Evolutionary conservation across 257 asterid species (phyloP).

Genomic region (Solanum phureja): DNA sequence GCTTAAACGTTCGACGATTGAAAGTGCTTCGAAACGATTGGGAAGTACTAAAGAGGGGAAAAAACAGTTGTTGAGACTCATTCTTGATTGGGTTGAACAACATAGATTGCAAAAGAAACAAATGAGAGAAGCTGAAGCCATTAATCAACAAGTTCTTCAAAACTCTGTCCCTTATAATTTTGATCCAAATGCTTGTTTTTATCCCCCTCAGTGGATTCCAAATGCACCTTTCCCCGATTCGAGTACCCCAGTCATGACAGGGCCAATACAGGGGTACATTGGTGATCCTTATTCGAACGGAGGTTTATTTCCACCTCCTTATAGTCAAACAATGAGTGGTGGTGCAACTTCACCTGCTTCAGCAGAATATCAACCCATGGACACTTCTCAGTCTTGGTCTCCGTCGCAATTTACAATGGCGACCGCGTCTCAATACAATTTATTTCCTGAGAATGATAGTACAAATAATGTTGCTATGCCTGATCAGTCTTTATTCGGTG

Average conservation of each 20-base stretch:
- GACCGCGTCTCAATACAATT: constrained; percentile 23
- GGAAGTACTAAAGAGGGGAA: constrained; percentile 65
- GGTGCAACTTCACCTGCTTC: constrained; percentile 21
- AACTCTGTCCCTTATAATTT: not conserved
- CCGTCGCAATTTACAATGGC: constrained; percentile 21
- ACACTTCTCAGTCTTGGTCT: constrained; percentile 42
- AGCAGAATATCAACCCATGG: constrained; percentile 32
- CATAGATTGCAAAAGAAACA: constrained; percentile 58
- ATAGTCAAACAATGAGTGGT: constrained; percentile 15
- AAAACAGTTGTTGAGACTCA: constrained; percentile 59
- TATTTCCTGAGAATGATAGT: constrained; percentile 17
- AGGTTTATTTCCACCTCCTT: constrained; percentile 7
- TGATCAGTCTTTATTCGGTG: constrained; percentile 17
- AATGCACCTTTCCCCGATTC: not conserved
- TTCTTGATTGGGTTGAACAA: constrained; percentile 80
- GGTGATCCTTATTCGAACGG: constrained; percentile 2
- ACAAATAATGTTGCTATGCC: not conserved
- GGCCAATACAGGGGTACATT: not conserved
- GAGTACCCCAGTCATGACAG: not conserved
- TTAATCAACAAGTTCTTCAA: not conserved
- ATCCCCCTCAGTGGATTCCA: constrained; percentile 24
- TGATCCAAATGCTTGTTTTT: constrained; percentile 11
- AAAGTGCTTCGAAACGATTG: constrained; percentile 59
- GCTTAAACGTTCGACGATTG: constrained; percentile 75
- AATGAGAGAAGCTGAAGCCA: constrained; percentile 6